Evolutionary conservation across 805 yeast genomes (phyloP).

Genomic region (Naumovozyma castellii): DNA sequence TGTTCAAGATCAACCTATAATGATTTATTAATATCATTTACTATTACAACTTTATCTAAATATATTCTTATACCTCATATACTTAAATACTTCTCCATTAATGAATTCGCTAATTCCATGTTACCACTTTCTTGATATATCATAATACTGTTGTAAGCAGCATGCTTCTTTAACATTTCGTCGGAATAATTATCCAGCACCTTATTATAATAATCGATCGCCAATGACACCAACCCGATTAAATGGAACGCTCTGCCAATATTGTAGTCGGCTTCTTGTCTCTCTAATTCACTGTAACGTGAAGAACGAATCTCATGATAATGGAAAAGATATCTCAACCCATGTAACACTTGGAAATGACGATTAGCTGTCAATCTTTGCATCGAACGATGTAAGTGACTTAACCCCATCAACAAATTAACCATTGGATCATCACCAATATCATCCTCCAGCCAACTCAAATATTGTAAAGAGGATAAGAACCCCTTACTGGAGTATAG

Average conservation of each 20-base stretch:
- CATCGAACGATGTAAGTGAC: constrained; percentile 83
- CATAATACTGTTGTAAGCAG: constrained; percentile 75
- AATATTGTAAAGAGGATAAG: constrained; percentile 70
- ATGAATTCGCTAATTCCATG: constrained; percentile 45
- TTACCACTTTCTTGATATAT: constrained; percentile 75
- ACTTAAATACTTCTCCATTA: constrained; percentile 58
- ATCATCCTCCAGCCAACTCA: constrained; percentile 57
- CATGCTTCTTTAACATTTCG: constrained; percentile 58
- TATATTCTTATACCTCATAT: no score
- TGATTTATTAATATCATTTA: not conserved
- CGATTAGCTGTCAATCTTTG: constrained; percentile 81
- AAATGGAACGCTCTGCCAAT: constrained; percentile 79
- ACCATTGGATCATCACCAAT: constrained; percentile 72
- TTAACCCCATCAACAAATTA: constrained; percentile 62
- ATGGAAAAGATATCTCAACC: constrained; percentile 66
- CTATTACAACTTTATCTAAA: not conserved
- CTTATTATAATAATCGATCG: constrained; percentile 61
- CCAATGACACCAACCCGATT: constrained; percentile 66
- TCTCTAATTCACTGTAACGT: constrained; percentile 33
- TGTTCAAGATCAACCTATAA: not conserved
- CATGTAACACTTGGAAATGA: constrained; percentile 81
- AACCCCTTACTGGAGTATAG: constrained; percentile 76
- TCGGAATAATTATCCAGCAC: constrained; percentile 50
- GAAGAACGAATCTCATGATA: constrained; percentile 48
- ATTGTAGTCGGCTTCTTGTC: constrained; percentile 74